Evolutionary conservation across 306 rosid genomes (phyloP), one percentile per base, ranked within the genome.

Genomic region (Echinosophora koreensis): DNA sequence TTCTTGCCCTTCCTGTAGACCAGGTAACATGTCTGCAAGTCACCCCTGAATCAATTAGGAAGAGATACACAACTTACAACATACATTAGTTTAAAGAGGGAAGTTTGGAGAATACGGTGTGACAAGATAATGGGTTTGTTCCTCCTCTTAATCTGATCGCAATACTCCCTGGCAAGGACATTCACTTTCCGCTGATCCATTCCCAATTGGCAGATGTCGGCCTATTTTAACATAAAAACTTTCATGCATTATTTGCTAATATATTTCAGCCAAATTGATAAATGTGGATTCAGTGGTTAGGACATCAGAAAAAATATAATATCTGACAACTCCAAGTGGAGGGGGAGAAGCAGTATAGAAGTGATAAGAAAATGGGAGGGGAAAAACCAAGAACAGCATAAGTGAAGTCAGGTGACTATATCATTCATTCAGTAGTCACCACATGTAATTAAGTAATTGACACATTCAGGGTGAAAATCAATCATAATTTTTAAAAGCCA

Each of bases 121-220:
- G 97, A 94, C 85, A 89, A 69, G 84, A 94, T 92, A 74, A 94
- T 83, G 27, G 98, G 97, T 67, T 94, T 94, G 91, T 89, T 87
- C 85, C 89, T 92, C 87, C 92, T 90, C 90, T 92, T 94, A 66
- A 92, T 90, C 80, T 76, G 87, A 78, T 94, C 95, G 38, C 97
- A 92, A 78, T 92, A 90, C 86, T 92, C 97, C 80, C 97, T 84
- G 52, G 97, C 92, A 57, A 92, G 98, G 35, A 90, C 90, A 58
- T 90, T 94, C 69, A 92, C 97, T 86, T 94, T 89, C 51, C 95
- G 88, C 73, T 94, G 97, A 86, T 92, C 97, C 97, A 90, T 90
- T 88, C 97, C 98, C 86, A 94, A 47, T 82, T 92, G 98, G 91
- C 97, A 92, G 67, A 94, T 94, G 81, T 94, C 95, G 4, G 97